These are phyloP conservation scores for Diospyros kaki DNA, from an alignment of 148 eudicot genomes.

Conservation along the genomic window DNA sequence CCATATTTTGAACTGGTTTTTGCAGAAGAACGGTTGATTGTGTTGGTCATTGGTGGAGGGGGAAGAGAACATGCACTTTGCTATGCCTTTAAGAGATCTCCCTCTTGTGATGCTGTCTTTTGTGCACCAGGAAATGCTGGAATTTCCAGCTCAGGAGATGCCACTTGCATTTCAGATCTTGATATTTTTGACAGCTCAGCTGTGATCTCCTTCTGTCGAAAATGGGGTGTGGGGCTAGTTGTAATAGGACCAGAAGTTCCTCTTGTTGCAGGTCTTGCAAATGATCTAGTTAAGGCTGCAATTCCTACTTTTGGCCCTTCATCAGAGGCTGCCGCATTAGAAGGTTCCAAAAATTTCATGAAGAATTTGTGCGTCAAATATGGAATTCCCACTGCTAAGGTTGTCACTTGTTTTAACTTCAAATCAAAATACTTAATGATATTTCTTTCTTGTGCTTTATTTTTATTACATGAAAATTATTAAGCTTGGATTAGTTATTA, in stretches of 20 bases:
- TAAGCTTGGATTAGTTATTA: not conserved
- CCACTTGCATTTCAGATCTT: slow-evolving; percentile 64
- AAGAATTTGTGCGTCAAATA: slow-evolving; percentile 88
- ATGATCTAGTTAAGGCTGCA: slow-evolving; percentile 71
- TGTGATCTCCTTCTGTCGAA: slow-evolving; percentile 66
- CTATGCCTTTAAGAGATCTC: slow-evolving; percentile 71
- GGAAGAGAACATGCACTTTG: slow-evolving; percentile 98
- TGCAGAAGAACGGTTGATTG: slow-evolving; percentile 60
- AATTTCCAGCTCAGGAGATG: slow-evolving; percentile 78
- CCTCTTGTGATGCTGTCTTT: slow-evolving; percentile 58
- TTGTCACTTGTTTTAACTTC: slow-evolving; percentile 15
- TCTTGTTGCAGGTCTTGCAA: slow-evolving; percentile 93
- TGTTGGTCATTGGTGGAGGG: slow-evolving; percentile 92
- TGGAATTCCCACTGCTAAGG: slow-evolving; percentile 94
- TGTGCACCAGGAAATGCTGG: slow-evolving; percentile 97
- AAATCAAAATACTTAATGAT: not conserved
- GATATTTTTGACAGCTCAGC: slow-evolving; percentile 66
- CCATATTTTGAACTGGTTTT: slow-evolving; percentile 8
- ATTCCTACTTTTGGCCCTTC: slow-evolving; percentile 93
- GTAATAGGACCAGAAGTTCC: slow-evolving; percentile 98
- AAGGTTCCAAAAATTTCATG: slow-evolving; percentile 96
- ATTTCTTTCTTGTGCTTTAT: not conserved
- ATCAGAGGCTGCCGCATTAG: slow-evolving; percentile 87
- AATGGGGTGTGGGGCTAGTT: slow-evolving; percentile 64
- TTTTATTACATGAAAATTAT: not conserved